Percentiles rank a stretch among this genome's conserved stretches.
These are phyloP conservation scores for Phaffia australis DNA, from an alignment of 768 basidiomycete species.

Conservation along the genomic window DNA sequence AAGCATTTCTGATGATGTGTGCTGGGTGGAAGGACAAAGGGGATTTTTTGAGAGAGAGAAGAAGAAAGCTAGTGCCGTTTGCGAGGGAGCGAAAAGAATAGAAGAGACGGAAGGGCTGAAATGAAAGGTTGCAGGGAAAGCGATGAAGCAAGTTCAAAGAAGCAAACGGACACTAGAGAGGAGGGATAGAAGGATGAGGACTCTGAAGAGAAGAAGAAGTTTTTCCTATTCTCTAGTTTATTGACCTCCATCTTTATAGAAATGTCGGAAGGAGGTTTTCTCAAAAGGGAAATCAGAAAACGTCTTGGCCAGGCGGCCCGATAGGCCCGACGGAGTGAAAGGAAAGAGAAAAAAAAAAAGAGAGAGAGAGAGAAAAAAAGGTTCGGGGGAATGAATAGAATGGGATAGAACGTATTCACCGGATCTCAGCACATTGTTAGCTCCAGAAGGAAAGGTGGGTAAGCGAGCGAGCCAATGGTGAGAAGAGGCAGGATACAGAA, in stretches of 20 bases:
- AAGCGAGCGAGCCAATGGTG: too few species aligned
- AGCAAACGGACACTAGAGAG: neutral
- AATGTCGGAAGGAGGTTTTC: neutral
- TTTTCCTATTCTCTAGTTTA: neutral
- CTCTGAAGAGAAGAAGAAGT: neutral
- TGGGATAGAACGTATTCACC: too few species aligned
- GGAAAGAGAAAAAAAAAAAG: neutral
- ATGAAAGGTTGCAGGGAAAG: neutral
- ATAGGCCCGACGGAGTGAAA: neutral
- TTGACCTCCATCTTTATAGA: neutral
- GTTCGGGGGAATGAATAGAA: too few species aligned
- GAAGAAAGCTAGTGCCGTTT: neutral
- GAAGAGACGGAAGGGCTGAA: neutral
- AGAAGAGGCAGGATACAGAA: too few species aligned
- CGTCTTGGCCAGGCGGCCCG: too few species aligned
- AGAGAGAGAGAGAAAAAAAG: neutral
- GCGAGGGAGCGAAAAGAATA: neutral
- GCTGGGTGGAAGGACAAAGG: neutral
- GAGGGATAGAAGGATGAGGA: neutral
- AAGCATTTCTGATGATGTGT: neutral
- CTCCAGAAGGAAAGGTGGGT: too few species aligned
- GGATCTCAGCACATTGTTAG: too few species aligned
- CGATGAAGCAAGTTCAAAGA: neutral
- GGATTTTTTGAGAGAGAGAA: neutral
- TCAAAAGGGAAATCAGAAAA: neutral